Percentiles rank a stretch among this genome's conserved stretches.
These are phyloP conservation scores for Priceomyces haplophilus DNA, from an alignment of 805 yeast species.

Conservation along the genomic window DNA sequence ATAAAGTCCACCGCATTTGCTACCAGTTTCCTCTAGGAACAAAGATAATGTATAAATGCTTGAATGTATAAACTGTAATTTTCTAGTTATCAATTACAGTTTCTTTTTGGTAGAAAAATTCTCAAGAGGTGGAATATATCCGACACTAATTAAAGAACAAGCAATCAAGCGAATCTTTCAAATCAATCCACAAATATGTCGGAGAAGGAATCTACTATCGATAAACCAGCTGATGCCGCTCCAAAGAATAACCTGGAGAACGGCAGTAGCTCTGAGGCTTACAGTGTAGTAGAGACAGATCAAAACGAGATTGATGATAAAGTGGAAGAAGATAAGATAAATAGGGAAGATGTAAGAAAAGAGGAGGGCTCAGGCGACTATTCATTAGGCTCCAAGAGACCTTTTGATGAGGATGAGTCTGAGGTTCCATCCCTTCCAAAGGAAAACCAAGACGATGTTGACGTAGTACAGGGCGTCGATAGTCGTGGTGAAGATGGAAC, in stretches of 20 bases:
- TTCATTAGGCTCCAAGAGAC: constrained; percentile 8
- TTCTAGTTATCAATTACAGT: neutral
- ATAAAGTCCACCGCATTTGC: too few relatives aligned
- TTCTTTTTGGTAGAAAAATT: constrained; percentile 1
- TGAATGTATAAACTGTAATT: constrained; percentile 1
- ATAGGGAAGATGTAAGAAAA: constrained; percentile 3
- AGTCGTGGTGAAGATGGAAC: constrained; percentile 15
- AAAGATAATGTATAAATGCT: too few relatives aligned
- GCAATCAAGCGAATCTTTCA: neutral
- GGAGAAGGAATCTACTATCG: constrained; percentile 8
- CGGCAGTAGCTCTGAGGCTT: constrained; percentile 6
- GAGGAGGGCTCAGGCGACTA: constrained; percentile 1
- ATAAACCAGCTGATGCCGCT: constrained; percentile 5
- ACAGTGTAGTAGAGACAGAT: constrained; percentile 16
- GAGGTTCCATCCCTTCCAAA: too few relatives aligned
- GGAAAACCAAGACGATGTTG: neutral
- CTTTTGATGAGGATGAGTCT: constrained; percentile 7
- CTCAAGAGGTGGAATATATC: neutral
- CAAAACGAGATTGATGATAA: constrained; percentile 16
- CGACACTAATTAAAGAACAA: neutral
- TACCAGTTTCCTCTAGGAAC: too few relatives aligned
- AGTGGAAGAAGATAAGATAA: constrained; percentile 11
- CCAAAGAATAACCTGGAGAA: constrained; percentile 7
- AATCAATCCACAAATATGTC: constrained; percentile 11
- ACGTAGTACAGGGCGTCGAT: constrained; percentile 7